Base-by-base conservation (phyloP, 2,329 filamentous ascomycete species). In the Periconia sp. region DNA sequence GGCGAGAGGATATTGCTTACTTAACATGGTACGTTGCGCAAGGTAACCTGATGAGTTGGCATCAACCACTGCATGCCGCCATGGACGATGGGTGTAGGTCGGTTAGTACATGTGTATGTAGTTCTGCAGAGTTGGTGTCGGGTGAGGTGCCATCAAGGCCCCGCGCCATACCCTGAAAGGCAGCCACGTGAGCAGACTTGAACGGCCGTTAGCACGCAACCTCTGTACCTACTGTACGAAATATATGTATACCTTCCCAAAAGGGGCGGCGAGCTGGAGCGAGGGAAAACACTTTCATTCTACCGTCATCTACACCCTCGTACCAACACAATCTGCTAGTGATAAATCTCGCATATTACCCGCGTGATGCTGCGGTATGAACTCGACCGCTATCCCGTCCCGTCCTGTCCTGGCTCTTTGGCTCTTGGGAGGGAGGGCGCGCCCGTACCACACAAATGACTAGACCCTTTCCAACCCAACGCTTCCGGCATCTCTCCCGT, bases 31-130 rank as follows among this genome's bases (percentile, higher is more conserved):
- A 54, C 54, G 43, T 43, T 57, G 57, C 52, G 42, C 45, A 45
- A 45, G 15, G 55, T 58, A 50, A 55, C 54, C 51, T 55, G 49
- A 60, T 58, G 57, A 49, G 56, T 47, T 64, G 58, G 55, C 53
- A 54, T 19, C n/a, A 20, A 33, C 41, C 18, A 35, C 50, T 17
- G 31, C 45, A 53, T 43, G 18, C 23, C 23, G 23, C 23, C n/a
- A n/a, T n/a, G n/a, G n/a, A n/a, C n/a, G n/a, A n/a, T n/a, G n/a
- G n/a, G n/a, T n/a, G n/a, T n/a, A n/a, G n/a, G n/a, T n/a, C n/a
- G n/a, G n/a, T n/a, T n/a, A n/a, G n/a, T n/a, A n/a, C n/a, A n/a
- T n/a, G 23, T 8, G 23, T 8, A 27, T 8, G 3, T 27, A 8
- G 23, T 27, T 27, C 23, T 27, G 23, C 23, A 27, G 23, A 27